Base-by-base conservation (phyloP, 495 filamentous ascomycete genomes). In the Xylaria sp. region DNA sequence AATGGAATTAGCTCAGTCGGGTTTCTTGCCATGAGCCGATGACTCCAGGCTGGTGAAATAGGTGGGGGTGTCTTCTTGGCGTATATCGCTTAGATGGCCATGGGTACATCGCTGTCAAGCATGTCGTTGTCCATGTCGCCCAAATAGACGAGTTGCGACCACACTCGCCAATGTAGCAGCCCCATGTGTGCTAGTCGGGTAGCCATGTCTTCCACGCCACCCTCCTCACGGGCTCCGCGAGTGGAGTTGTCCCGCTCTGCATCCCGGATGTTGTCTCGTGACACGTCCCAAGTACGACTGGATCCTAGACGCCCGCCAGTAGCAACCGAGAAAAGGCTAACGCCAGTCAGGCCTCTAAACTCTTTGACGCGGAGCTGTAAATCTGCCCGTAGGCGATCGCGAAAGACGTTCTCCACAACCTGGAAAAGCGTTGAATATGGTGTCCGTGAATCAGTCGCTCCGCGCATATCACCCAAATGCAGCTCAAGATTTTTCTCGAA, bases 91-190 rank as follows among this genome's bases (percentile, higher is more conserved):
- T 69, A 79, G 70, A 79, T 78, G 48, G 67, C 66, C 75, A 74
- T 75, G 14, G 75, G 59, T 55, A 78, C 73, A 64, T 79, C 77
- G 48, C 62, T 71, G 55, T 71, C 50, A 14, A 70, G 15, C 33
- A 72, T 50, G 44, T 75, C 55, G 12, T 41, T 72, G 37, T 80
- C 76, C n/a, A 75, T 67, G 26, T 82, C 82, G 9, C 71, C 75
- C 1, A 82, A 74, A 77, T 93, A 97, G 0, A 89, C 87, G 58
- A 93, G 80, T 40, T 89, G 89, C 7, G 88, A 90, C 94, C 94
- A 97, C 3, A 97, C 90, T 61, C 91, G 85, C 94, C 94, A 97
- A 79, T 97, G 93, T 29, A 97, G 80, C 24, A 94, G 85, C 11
- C 90, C 88, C 52, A 97, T 87, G 73, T 97, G 94, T 14, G 93